phyloP scores from a whole-genome alignment of 2,329 filamentous ascomycete genomes.

The Phaeomoniella chlamydospora region DNA sequence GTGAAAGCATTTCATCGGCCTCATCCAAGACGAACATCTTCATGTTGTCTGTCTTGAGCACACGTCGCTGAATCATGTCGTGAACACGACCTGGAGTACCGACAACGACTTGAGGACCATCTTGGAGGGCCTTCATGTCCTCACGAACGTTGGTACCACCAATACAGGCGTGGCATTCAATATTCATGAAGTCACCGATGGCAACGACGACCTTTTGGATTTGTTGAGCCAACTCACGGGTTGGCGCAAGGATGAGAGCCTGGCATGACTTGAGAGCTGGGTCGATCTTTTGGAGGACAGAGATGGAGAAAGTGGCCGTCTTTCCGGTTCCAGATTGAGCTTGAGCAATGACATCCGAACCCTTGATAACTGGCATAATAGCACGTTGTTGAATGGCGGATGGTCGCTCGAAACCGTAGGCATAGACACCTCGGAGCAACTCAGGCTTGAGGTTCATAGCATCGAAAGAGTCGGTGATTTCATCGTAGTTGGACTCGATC shows the following conservation, averaged over 20 bases:
- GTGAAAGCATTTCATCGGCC: slow-evolving; percentile 98
- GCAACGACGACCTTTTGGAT: slow-evolving; percentile 99
- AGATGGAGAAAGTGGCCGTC: slow-evolving; percentile 99
- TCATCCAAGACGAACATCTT: slow-evolving; percentile 99
- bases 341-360: slow-evolving; percentile 98
- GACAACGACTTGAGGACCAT: slow-evolving; percentile 92
- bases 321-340: slow-evolving; percentile 99
- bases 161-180: slow-evolving; percentile 98
- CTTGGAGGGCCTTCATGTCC: slow-evolving; percentile 94
- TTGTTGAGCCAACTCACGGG: slow-evolving; percentile 96
- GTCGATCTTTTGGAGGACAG: slow-evolving; percentile 97
- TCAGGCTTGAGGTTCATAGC: slow-evolving; percentile 94
- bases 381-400: slow-evolving; percentile 99
- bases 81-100: slow-evolving; percentile 97
- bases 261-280: slow-evolving; percentile 89
- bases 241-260: slow-evolving; percentile 94
- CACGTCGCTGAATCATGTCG: slow-evolving; percentile 98
- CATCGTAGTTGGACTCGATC: slow-evolving; percentile 99
- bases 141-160: slow-evolving; percentile 96
- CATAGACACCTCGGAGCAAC: slow-evolving; percentile 95
- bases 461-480: slow-evolving; percentile 98
- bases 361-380: slow-evolving; percentile 99
- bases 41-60: slow-evolving; percentile 93
- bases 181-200: slow-evolving; percentile 98
- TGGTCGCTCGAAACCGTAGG: slow-evolving; percentile 99